These are phyloP conservation scores for Sarocladium strictum DNA, from an alignment of 2,329 filamentous ascomycete genomes.

Conservation along the genomic window DNA sequence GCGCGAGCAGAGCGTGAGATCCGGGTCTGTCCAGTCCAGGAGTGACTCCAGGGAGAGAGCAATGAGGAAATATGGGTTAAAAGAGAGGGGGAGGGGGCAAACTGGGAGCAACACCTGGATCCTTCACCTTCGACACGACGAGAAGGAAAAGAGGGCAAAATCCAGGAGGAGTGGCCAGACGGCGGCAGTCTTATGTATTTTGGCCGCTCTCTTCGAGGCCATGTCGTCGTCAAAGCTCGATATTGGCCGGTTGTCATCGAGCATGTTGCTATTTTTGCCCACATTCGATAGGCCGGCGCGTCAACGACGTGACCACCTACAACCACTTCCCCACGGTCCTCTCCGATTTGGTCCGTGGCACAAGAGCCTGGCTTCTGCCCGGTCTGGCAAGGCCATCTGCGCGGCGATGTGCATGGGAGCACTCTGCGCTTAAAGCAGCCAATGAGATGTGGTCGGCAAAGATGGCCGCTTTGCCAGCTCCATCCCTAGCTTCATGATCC, in stretches of 20 bases:
- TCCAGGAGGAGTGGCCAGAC: conserved; percentile 36
- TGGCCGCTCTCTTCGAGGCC: conserved; percentile 39
- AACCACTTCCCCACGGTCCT: neutral
- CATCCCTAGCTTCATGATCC: conserved; percentile 8
- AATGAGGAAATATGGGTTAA: conserved; percentile 25
- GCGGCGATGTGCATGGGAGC: conserved; percentile 4
- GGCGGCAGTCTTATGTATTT: conserved; percentile 47
- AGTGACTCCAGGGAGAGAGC: conserved; percentile 15
- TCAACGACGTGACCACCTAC: neutral
- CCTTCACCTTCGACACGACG: conserved; percentile 33
- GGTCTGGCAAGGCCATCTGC: neutral
- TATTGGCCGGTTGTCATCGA: conserved; percentile 8
- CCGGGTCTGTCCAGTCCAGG: conserved; percentile 8
- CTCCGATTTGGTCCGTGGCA: neutral
- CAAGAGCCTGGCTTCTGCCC: neutral
- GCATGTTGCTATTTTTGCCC: conserved; percentile 18
- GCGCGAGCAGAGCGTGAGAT: neutral
- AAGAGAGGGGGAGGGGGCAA: conserved; percentile 32
- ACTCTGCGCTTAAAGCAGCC: conserved; percentile 41
- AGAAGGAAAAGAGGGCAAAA: conserved; percentile 35
- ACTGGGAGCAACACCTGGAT: conserved; percentile 45
- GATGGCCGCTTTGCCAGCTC: conserved; percentile 10
- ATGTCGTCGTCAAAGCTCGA: conserved; percentile 1
- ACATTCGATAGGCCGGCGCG: conserved; percentile 1
- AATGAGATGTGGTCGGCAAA: conserved; percentile 30